Percentiles rank a stretch among this genome's conserved stretches.
Conservation (phyloP, 2,329 filamentous ascomycete genomes). For the Stagonosporopsis cucurbitacearum region DNA sequence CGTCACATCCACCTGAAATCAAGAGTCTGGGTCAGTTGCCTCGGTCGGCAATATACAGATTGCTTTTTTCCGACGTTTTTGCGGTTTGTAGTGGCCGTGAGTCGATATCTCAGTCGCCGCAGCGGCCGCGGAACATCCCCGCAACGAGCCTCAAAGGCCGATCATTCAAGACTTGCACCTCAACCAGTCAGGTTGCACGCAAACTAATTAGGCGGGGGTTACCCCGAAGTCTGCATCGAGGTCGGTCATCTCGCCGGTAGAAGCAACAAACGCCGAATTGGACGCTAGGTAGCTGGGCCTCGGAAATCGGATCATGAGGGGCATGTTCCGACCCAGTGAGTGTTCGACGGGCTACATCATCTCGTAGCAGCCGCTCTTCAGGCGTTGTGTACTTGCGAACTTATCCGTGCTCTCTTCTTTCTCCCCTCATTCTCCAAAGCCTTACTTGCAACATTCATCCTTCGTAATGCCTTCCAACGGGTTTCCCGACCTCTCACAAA, state of each 20-base stretch:
- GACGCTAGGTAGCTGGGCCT: slow-evolving; percentile 14
- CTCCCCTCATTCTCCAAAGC: background rate
- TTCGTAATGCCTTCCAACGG: slow-evolving; percentile 58
- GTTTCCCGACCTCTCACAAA: slow-evolving; percentile 52
- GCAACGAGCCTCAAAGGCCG: slow-evolving; percentile 12
- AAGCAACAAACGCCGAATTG: slow-evolving; percentile 18
- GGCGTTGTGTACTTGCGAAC: slow-evolving; percentile 45
- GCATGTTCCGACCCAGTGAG: background rate
- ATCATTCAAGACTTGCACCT: background rate
- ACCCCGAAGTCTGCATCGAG: slow-evolving; percentile 15
- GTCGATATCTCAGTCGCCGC: slow-evolving; percentile 9
- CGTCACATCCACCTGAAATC: background rate
- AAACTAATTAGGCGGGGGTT: slow-evolving; percentile 22
- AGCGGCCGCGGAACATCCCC: slow-evolving; percentile 18
- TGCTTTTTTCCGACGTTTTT: background rate
- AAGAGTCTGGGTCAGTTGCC: background rate
- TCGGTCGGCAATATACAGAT: slow-evolving; percentile 1
- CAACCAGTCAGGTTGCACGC: slow-evolving; percentile 2
- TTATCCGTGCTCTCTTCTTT: slow-evolving; percentile 6
- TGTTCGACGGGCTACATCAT: slow-evolving; percentile 14
- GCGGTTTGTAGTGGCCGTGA: background rate
- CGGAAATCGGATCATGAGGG: slow-evolving; percentile 19
- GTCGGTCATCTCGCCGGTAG: slow-evolving; percentile 24
- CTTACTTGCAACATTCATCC: slow-evolving; percentile 26
- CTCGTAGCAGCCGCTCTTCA: slow-evolving; percentile 56